phyloP scores from a whole-genome alignment of 2,329 filamentous ascomycete genomes.

The Sarocladium oryzae region DNA sequence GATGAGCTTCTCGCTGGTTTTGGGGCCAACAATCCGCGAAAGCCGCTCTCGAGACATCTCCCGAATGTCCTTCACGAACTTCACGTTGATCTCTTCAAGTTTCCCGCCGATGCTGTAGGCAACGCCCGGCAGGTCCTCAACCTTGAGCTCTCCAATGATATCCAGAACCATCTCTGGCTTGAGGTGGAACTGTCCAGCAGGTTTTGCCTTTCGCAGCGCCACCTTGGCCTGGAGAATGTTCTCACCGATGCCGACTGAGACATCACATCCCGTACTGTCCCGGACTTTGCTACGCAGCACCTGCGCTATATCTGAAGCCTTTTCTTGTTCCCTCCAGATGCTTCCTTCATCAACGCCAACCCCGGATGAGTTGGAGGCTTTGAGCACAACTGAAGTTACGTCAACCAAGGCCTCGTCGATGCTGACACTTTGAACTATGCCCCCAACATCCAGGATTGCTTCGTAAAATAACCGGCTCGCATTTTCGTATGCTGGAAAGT shows the following conservation, averaged over 20 bases:
- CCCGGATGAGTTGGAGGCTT: slow-evolving; percentile 60
- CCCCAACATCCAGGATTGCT: slow-evolving; percentile 70
- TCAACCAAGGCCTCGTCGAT: slow-evolving; percentile 93
- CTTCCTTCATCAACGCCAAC: slow-evolving; percentile 57
- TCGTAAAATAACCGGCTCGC: slow-evolving; percentile 86
- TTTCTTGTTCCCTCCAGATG: slow-evolving; percentile 70
- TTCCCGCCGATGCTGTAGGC: slow-evolving; percentile 83
- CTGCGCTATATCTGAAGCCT: slow-evolving; percentile 62
- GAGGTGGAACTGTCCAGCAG: slow-evolving; percentile 85
- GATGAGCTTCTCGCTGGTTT: slow-evolving; percentile 85
- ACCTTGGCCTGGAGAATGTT: slow-evolving; percentile 92
- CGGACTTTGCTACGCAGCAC: slow-evolving; percentile 64
- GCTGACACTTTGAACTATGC: slow-evolving; percentile 89
- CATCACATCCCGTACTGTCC: slow-evolving; percentile 70
- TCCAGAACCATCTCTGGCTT: slow-evolving; percentile 72
- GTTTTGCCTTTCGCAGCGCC: slow-evolving; percentile 85
- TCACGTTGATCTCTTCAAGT: slow-evolving; percentile 79
- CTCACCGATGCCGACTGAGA: slow-evolving; percentile 85
- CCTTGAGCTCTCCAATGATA: slow-evolving; percentile 70
- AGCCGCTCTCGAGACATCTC: slow-evolving; percentile 71
- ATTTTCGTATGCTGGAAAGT: slow-evolving; percentile 91
- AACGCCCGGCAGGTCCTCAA: slow-evolving; percentile 84
- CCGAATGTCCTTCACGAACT: slow-evolving; percentile 75
- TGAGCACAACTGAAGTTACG: slow-evolving; percentile 63
- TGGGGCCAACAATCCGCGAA: slow-evolving; percentile 69